Conservation (phyloP, 179 eudicot species). For the Heliamphora ciliata region DNA sequence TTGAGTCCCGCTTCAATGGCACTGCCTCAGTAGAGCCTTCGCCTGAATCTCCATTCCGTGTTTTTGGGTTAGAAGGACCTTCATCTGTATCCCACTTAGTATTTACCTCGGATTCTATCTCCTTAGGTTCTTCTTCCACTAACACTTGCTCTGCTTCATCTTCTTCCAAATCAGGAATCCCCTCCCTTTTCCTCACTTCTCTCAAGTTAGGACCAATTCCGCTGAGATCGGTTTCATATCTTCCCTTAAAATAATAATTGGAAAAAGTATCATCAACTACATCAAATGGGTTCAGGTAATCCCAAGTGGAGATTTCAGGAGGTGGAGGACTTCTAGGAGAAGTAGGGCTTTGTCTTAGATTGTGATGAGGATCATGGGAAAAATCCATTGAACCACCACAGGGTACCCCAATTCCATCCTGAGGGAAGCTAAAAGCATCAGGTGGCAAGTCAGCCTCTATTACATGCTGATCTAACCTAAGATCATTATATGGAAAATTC, state of each 20-base stretch:
- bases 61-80: not conserved
- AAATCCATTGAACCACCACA: not conserved
- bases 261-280: not conserved
- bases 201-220: not conserved
- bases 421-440: not conserved
- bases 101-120: not conserved
- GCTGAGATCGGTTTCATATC: not conserved
- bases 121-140: not conserved
- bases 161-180: slow-evolving; percentile 17
- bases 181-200: slow-evolving; percentile 15
- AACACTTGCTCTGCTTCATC: not conserved
- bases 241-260: not conserved
- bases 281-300: slow-evolving; percentile 14
- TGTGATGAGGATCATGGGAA: not conserved
- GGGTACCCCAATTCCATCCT: not conserved
- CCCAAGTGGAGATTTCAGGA: slow-evolving; percentile 8
- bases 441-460: not conserved
- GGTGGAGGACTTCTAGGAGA: slow-evolving; percentile 8
- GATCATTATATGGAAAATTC: not conserved
- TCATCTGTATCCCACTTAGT: not conserved
- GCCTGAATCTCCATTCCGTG: not conserved
- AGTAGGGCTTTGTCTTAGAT: not conserved
- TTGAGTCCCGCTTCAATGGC: not conserved
- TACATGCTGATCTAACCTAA: not conserved
- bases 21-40: not conserved